Evolutionary conservation across 768 basidiomycete genomes (phyloP).

Genomic region (Leucocoprinus sp.): DNA sequence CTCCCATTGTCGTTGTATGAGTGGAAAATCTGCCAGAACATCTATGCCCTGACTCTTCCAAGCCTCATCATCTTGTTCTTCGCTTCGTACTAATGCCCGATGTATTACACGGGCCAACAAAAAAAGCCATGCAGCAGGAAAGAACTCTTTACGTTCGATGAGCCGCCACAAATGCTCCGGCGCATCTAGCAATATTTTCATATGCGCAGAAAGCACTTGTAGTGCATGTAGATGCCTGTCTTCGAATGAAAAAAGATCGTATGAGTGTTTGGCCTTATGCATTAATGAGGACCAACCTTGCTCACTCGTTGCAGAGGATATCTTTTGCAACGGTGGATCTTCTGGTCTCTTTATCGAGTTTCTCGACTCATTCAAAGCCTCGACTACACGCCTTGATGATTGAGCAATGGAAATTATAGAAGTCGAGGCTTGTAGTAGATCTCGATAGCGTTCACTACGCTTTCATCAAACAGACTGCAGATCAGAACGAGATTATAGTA

Average conservation of each 20-base stretch:
- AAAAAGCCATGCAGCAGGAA: constrained; percentile 84
- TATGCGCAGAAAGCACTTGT: constrained; percentile 75
- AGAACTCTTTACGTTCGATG: constrained; percentile 70
- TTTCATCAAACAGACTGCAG: constrained; percentile 38
- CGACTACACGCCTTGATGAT: constrained; percentile 57
- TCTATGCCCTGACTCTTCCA: constrained; percentile 57
- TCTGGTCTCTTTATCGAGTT: constrained; percentile 41
- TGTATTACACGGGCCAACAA: constrained; percentile 80
- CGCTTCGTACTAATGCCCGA: constrained; percentile 56
- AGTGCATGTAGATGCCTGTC: constrained; percentile 62
- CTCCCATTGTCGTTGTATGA: constrained; percentile 93
- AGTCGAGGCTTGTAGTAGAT: constrained; percentile 77
- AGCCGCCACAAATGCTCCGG: constrained; percentile 89
- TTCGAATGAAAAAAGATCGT: constrained; percentile 19
- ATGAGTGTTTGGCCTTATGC: not conserved
- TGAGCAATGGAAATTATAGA: constrained; percentile 72
- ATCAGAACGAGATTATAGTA: constrained; percentile 7
- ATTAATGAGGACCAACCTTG: constrained; percentile 28
- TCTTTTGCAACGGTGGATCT: constrained; percentile 33
- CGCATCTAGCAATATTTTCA: constrained; percentile 87
- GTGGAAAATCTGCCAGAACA: constrained; percentile 71
- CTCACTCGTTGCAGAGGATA: constrained; percentile 29
- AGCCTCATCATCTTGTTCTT: constrained; percentile 53
- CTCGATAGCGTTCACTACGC: constrained; percentile 83
- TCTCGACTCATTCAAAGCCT: constrained; percentile 57